Conservation (phyloP, 805 yeast genomes). For the Metschnikowia henanensis region DNA sequence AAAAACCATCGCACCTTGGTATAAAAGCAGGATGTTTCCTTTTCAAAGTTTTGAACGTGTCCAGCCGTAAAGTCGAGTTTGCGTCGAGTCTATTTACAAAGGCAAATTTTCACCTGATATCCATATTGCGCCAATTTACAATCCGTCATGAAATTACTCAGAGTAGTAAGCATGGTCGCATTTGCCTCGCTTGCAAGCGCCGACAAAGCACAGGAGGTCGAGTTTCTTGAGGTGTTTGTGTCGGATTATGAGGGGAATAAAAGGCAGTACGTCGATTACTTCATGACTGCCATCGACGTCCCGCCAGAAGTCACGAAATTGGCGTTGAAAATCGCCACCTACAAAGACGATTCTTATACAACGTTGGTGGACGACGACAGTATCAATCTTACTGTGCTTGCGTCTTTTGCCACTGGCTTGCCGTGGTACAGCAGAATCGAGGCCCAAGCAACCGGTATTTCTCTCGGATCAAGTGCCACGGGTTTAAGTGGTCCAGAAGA, state of each 20-base stretch:
- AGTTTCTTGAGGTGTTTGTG: constrained; percentile 36
- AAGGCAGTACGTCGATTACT: constrained; percentile 31
- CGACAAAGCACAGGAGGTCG: constrained; percentile 13
- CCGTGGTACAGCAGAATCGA: constrained; percentile 32
- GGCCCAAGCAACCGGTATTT: constrained; percentile 15
- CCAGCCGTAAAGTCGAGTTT: neutral
- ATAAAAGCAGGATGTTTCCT: no score
- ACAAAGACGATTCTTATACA: constrained; percentile 46
- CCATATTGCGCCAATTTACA: no score
- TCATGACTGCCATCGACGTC: constrained; percentile 26
- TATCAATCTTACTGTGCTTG: constrained; percentile 25
- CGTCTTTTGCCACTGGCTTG: constrained; percentile 33
- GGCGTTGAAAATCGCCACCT: constrained; percentile 35
- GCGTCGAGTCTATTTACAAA: no score
- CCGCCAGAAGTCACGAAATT: constrained; percentile 32
- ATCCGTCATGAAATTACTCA: constrained; percentile 22
- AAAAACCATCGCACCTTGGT: no score
- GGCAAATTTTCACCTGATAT: no score
- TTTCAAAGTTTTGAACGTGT: neutral
- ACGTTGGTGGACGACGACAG: constrained; percentile 29
- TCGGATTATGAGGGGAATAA: constrained; percentile 34
- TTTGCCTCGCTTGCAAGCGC: constrained; percentile 9
- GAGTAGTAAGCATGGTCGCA: constrained; percentile 13
- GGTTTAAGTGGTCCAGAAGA: neutral
- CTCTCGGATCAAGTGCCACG: no score